Evolutionary conservation across 352 stramenopile species (phyloP).

Genomic region (Phytophthora citrophthora): DNA sequence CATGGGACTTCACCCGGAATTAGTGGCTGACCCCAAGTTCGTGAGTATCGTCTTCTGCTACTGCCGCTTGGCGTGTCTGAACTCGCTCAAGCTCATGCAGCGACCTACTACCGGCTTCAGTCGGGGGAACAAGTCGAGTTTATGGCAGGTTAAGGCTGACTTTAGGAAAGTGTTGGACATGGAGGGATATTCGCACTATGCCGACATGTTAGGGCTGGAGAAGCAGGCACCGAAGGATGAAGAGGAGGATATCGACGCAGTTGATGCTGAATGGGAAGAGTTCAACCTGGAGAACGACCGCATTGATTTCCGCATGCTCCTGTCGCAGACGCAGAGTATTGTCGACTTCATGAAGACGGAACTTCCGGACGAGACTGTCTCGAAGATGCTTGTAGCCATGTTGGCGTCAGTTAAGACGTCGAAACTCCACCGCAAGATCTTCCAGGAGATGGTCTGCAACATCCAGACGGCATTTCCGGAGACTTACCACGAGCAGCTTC

Average conservation of each 20-base stretch:
- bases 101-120: constrained; percentile 52
- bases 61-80: constrained; percentile 81
- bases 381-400: constrained; percentile 87
- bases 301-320: constrained; percentile 85
- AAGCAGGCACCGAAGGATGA: constrained; percentile 23
- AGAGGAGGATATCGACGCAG: constrained; percentile 36
- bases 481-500: constrained; percentile 62
- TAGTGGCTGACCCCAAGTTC: constrained; percentile 78
- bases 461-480: constrained; percentile 81
- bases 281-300: constrained; percentile 88
- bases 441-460: constrained; percentile 90
- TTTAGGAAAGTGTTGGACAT: constrained; percentile 82
- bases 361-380: constrained; percentile 78
- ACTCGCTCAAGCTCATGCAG: constrained; percentile 83
- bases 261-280: constrained; percentile 87
- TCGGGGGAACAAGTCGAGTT: constrained; percentile 68
- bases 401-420: constrained; percentile 85
- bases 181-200: constrained; percentile 72
- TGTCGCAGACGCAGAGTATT: constrained; percentile 70
- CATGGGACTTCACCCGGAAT: constrained; percentile 78
- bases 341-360: constrained; percentile 68
- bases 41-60: constrained; percentile 86
- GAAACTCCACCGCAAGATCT: constrained; percentile 88
- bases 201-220: constrained; percentile 81
- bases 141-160: constrained; percentile 86